Evolutionary conservation across 768 basidiomycete genomes (phyloP).

Genomic region (Leccinellum rugosiceps): DNA sequence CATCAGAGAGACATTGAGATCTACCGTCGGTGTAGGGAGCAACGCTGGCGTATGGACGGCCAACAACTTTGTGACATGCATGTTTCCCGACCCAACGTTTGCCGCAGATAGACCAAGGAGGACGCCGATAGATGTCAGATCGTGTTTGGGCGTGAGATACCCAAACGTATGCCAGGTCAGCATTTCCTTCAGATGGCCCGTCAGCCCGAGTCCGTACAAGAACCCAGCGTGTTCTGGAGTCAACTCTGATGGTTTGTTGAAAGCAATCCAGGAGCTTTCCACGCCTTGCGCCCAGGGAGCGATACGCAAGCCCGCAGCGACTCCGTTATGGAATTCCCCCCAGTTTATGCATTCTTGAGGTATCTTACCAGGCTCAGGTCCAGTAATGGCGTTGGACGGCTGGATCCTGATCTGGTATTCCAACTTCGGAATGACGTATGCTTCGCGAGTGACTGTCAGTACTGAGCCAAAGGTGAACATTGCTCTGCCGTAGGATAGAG

Average conservation of each 20-base stretch:
- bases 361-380: slow-evolving; percentile 72
- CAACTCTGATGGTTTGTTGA: slow-evolving; percentile 88
- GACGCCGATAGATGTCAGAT: slow-evolving; percentile 90
- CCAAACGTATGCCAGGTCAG: slow-evolving; percentile 94
- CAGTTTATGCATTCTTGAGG: slow-evolving; percentile 70
- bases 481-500: slow-evolving; percentile 84
- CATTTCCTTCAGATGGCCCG: slow-evolving; percentile 87
- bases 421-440: slow-evolving; percentile 75
- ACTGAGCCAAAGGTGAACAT: slow-evolving; percentile 89
- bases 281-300: slow-evolving; percentile 70
- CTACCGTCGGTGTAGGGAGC: slow-evolving; percentile 80
- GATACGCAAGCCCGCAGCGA: slow-evolving; percentile 85
- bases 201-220: slow-evolving; percentile 86
- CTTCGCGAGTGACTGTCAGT: slow-evolving; percentile 70
- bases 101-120: slow-evolving; percentile 92
- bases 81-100: slow-evolving; percentile 80
- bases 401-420: slow-evolving; percentile 74
- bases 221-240: slow-evolving; percentile 97
- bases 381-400: slow-evolving; percentile 62
- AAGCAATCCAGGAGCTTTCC: slow-evolving; percentile 94
- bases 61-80: slow-evolving; percentile 85
- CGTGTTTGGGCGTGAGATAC: slow-evolving; percentile 94
- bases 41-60: slow-evolving; percentile 93
- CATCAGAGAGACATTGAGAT: slow-evolving; percentile 86
- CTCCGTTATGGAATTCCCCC: slow-evolving; percentile 99